Evolutionary conservation across 352 stramenopile genomes (phyloP).

Genomic region (Pythium scleroteichum): DNA sequence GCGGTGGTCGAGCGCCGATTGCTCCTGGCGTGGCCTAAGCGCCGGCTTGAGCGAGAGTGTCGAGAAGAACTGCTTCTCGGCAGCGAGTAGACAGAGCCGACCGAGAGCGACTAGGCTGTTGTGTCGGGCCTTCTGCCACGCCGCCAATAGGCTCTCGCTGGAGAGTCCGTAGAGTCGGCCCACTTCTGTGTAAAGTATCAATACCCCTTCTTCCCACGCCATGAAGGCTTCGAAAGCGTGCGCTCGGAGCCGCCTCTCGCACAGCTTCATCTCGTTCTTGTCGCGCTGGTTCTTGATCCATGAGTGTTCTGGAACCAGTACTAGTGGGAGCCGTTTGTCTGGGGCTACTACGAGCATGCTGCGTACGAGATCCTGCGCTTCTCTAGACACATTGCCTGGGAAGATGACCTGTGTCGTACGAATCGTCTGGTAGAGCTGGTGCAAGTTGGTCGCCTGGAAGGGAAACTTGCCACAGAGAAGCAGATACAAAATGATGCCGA

Average conservation of each 20-base stretch:
- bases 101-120: neutral
- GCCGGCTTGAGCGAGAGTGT: neutral
- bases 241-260: neutral
- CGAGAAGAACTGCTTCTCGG: slow-evolving; percentile 14
- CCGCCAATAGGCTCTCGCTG: no score
- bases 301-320: slow-evolving; percentile 34
- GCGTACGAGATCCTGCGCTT: slow-evolving; percentile 47
- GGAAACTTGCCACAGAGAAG: slow-evolving; percentile 49
- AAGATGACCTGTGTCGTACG: slow-evolving; percentile 23
- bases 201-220: slow-evolving; percentile 21
- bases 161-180: slow-evolving; percentile 25
- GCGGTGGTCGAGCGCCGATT: neutral
- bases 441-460: slow-evolving; percentile 85
- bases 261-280: neutral
- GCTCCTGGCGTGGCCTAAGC: slow-evolving; percentile 14
- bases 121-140: neutral
- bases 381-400: slow-evolving; percentile 30
- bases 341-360: slow-evolving; percentile 48
- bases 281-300: slow-evolving; percentile 32
- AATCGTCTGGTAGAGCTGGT: slow-evolving; percentile 46
- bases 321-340: slow-evolving; percentile 36
- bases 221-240: slow-evolving; percentile 21
- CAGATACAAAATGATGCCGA: slow-evolving; percentile 60
- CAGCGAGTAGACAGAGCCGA: neutral
- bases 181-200: slow-evolving; percentile 26